Evolutionary conservation across 805 yeast genomes (phyloP).

Genomic region (Cyberlindnera bimundalis): DNA sequence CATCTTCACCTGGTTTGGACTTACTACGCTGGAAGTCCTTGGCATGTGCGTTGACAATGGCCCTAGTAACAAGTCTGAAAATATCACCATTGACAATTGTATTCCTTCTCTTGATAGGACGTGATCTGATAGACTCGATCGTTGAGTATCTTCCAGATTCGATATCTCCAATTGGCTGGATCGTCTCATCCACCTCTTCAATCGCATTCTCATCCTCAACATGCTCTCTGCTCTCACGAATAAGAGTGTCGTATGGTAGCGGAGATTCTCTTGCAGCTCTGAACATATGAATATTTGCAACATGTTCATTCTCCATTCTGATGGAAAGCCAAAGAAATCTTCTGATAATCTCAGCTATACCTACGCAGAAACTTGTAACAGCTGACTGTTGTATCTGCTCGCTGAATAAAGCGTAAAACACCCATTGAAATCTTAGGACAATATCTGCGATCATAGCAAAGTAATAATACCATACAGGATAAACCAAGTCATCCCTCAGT

Average conservation of each 20-base stretch:
- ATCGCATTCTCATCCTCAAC: conserved; percentile 1
- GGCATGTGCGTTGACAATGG: conserved; percentile 72
- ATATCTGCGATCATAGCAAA: conserved; percentile 71
- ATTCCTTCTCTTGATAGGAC: conserved; percentile 17
- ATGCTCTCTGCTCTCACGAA: conserved; percentile 28
- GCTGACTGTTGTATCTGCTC: conserved; percentile 84
- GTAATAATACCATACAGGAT: conserved; percentile 62
- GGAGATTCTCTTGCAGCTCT: conserved; percentile 87
- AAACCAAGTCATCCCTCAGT: conserved; percentile 70
- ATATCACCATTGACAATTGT: conserved; percentile 25
- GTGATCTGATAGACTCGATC: not conserved
- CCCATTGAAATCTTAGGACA: conserved; percentile 83
- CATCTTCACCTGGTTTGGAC: conserved; percentile 16
- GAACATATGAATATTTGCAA: conserved; percentile 79
- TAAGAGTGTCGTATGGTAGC: conserved; percentile 64
- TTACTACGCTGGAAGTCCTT: conserved; percentile 66
- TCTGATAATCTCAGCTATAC: conserved; percentile 75
- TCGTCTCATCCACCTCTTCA: not conserved
- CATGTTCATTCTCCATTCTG: conserved; percentile 95
- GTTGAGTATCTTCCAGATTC: conserved; percentile 8
- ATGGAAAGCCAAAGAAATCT: conserved; percentile 87
- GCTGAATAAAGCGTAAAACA: conserved; percentile 79
- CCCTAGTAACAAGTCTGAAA: conserved; percentile 45
- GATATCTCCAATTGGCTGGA: conserved; percentile 7
- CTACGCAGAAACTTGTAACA: conserved; percentile 76